phyloP scores from a whole-genome alignment of 768 basidiomycete species.

The Daedalea quercina region DNA sequence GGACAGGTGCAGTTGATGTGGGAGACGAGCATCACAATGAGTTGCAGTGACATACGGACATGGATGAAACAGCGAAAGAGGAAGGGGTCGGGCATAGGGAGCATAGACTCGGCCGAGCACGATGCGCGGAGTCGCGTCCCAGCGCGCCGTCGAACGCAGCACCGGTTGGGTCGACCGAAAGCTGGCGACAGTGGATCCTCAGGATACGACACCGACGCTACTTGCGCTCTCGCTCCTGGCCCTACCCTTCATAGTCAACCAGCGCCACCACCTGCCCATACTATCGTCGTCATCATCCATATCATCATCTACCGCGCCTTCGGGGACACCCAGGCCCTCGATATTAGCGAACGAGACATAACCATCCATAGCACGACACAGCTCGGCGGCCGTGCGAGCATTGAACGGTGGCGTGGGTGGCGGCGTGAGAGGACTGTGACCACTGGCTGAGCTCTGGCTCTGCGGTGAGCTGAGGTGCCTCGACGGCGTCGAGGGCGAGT shows the following conservation, averaged over 20 bases:
- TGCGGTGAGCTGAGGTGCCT: conserved; percentile 9
- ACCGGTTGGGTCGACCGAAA: background rate
- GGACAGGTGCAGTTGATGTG: background rate
- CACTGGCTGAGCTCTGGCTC: conserved; percentile 2
- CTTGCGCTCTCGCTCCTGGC: conserved; percentile 12
- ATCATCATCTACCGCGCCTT: conserved; percentile 29
- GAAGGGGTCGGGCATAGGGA: background rate
- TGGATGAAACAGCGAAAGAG: background rate
- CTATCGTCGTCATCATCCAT: conserved; percentile 18
- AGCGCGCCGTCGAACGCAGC: conserved; percentile 7
- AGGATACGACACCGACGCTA: conserved; percentile 7
- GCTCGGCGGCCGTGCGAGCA: conserved; percentile 52
- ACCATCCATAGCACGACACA: conserved; percentile 48
- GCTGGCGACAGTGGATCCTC: conserved; percentile 3
- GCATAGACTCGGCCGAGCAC: conserved; percentile 6
- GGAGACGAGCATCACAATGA: background rate
- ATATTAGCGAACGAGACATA: conserved; percentile 65
- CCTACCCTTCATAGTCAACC: conserved; percentile 4
- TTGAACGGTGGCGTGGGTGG: conserved; percentile 48
- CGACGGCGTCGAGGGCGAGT: conserved; percentile 9
- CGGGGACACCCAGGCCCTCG: conserved; percentile 60
- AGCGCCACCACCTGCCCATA: conserved; percentile 18
- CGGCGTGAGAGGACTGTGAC: conserved; percentile 18
- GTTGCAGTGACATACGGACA: background rate
- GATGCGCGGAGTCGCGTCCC: conserved; percentile 6